Conservation (phyloP, 192 early-diverging fungal genomes). For the Phycomyces nitens region DNA sequence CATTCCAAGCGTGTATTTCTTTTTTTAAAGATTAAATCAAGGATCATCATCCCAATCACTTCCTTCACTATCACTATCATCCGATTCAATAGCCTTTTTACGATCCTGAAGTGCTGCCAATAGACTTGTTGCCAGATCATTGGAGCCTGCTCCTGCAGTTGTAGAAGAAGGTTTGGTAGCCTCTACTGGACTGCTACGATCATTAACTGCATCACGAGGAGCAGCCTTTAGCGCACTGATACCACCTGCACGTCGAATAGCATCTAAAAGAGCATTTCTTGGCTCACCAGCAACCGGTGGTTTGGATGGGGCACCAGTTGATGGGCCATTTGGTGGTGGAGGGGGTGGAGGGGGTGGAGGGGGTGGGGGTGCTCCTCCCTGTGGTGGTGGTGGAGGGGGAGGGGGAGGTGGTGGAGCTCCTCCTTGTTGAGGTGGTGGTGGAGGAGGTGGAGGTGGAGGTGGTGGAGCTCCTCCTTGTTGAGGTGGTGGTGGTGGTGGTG, state of each 20-base stretch:
- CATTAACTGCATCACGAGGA: conserved; percentile 9
- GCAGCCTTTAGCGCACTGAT: conserved; percentile 28
- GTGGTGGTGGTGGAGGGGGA: conserved; percentile 35
- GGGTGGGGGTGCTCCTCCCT: conserved; percentile 17
- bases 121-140: conserved; percentile 20
- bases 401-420: conserved; percentile 35
- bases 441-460: conserved; percentile 16
- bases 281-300: conserved; percentile 2
- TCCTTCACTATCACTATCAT: conserved; percentile 20
- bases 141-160: background rate
- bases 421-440: conserved; percentile 1
- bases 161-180: background rate
- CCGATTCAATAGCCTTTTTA: conserved; percentile 26
- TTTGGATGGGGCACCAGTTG: conserved; percentile 4
- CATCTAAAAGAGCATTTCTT: conserved; percentile 41
- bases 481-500: conserved; percentile 27
- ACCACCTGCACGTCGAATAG: conserved; percentile 49
- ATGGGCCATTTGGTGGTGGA: background rate
- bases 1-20: too few relatives aligned
- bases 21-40: too few relatives aligned
- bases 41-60: conserved; percentile 29
- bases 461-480: too few relatives aligned
- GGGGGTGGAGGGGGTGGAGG: conserved; percentile 27
- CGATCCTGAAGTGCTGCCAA: conserved; percentile 22
- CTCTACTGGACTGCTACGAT: conserved; percentile 6